These are phyloP conservation scores for Solanum stenotomum DNA, from an alignment of 257 asterid species.

Conservation along the genomic window DNA sequence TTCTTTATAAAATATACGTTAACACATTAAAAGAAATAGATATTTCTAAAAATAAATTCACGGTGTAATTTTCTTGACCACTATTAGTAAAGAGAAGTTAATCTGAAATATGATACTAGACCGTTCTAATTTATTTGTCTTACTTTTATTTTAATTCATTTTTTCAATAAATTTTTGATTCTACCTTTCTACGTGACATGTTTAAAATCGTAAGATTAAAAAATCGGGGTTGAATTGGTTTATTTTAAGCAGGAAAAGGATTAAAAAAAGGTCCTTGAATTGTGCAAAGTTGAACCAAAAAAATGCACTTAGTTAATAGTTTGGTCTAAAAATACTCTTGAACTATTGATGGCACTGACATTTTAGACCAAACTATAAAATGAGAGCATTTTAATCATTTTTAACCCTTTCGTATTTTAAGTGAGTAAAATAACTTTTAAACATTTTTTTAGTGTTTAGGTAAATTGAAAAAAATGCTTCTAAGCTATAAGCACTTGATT, in stretches of 20 bases:
- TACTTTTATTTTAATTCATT: too few species aligned
- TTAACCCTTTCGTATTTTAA: not conserved
- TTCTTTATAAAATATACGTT: not conserved
- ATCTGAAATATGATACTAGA: too few species aligned
- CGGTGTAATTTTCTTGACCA: too few species aligned
- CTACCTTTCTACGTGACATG: too few species aligned
- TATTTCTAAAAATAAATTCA: too few species aligned
- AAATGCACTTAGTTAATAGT: not conserved
- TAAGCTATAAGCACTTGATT: not conserved
- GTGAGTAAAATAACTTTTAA: not conserved
- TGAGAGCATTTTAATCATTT: not conserved
- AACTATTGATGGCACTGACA: not conserved
- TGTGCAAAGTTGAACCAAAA: not conserved
- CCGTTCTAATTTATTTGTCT: too few species aligned
- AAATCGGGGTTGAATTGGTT: not conserved
- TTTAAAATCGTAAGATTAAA: too few species aligned
- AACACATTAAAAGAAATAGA: too few species aligned
- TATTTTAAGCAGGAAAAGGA: not conserved
- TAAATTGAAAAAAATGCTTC: not conserved
- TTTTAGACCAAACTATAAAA: not conserved
- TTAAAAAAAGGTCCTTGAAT: not conserved
- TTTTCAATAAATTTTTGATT: too few species aligned
- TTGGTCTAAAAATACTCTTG: not conserved
- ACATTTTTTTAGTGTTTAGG: not conserved
- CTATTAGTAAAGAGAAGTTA: fast-evolving